These are phyloP conservation scores for Rhizophagus sp. DNA, from an alignment of 192 early-diverging fungal genomes.

Conservation along the genomic window DNA sequence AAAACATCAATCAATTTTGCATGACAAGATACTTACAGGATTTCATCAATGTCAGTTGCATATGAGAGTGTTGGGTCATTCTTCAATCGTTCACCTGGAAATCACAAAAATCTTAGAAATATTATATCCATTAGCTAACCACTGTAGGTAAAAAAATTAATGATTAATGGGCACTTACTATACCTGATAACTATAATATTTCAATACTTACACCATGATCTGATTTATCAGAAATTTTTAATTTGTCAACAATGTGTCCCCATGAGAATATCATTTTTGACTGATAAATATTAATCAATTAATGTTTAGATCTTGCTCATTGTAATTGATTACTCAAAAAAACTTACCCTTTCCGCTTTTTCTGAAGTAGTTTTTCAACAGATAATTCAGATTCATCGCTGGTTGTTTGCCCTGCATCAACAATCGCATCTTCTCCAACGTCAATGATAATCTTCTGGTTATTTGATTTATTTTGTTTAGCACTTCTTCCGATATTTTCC, in stretches of 20 bases:
- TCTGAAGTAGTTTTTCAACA: neutral
- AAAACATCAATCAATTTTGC: neutral
- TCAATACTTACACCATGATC: constrained; percentile 13
- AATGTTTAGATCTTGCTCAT: neutral
- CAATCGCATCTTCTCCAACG: neutral
- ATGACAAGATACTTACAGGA: constrained; percentile 18
- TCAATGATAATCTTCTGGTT: neutral
- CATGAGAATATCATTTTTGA: neutral
- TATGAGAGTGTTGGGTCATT: constrained; percentile 2
- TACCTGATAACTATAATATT: neutral
- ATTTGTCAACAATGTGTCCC: constrained; percentile 9
- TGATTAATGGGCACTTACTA: neutral
- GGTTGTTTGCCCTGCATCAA: neutral
- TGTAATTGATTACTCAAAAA: neutral
- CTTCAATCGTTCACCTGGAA: constrained; percentile 19
- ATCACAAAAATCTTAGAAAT: neutral
- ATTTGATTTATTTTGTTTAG: neutral
- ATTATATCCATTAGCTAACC: constrained; percentile 3
- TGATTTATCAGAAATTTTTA: neutral
- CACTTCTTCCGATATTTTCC: neutral
- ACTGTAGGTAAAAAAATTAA: constrained; percentile 16
- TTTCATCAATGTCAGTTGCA: constrained; percentile 9
- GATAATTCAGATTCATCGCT: neutral
- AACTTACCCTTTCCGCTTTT: neutral
- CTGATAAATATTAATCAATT: neutral